Base-by-base conservation (phyloP, 306 rosid genomes). In the Cucumis cinereus region DNA sequence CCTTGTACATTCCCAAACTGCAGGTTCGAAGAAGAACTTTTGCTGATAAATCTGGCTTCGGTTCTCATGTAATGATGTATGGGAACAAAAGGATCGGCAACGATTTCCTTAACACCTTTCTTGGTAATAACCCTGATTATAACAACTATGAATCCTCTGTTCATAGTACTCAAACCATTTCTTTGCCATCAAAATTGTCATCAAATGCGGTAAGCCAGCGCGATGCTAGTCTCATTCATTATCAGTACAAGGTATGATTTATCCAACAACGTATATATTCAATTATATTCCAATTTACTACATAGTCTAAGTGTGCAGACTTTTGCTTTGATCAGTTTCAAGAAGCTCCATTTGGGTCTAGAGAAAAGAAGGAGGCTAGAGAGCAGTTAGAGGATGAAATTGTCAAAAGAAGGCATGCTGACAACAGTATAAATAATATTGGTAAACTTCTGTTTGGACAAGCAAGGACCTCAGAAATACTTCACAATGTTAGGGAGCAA, bases 61-160 rank as follows among this genome's bases (percentile, higher is more conserved):
- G 8, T 54, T 89, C 96, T 83, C 90, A 86, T 57, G 95, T 91
- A 30, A 86, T 82, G 90, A 77, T 82, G 78, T 88, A 60, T 52
- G 97, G 97, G 60, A 81, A 85, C 56, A 75, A 1, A 76, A 77
- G 35, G 0, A 52, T 77, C 0, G 62, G 33, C 8, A 55, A 74
- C 0, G 80, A 88, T 61, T 23, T 13, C 30, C 53, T 91, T 8
- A 60, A 3, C 72, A 73, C 82, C 40, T 89, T 72, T 72, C 35
- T 91, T 68, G 93, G 93, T 75, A 52, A 82, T 17, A 22, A 62
- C 66, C 77, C 73, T 17, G 19, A 45, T 5, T 14, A 47, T 15
- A 57, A 54, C 20, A 70, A 35, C 76, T 38, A 43, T 52, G 28
- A 71, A 50, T 36, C 26, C 70, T 43, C 10, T 28, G 19, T 30